A percentile compares a stretch with the other conserved stretches of the same genome.
phyloP scores from a whole-genome alignment of 805 yeast genomes.

The Barnettozyma wickerhamii region DNA sequence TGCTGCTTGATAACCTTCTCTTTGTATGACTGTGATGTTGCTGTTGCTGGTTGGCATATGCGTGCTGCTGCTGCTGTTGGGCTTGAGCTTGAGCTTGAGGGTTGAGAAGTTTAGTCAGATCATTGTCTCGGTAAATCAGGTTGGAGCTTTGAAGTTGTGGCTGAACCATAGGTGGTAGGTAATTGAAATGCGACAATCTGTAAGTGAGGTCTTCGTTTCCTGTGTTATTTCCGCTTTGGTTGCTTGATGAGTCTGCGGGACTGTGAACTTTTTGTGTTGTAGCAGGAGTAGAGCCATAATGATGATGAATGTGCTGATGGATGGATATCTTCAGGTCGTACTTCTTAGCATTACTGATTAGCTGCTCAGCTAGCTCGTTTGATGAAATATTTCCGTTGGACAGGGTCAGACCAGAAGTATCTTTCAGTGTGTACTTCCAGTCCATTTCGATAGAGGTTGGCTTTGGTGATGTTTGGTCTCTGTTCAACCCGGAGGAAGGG shows the following conservation, averaged over 20 bases:
- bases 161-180: slow-evolving; percentile 67
- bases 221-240: slow-evolving; percentile 15
- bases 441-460: slow-evolving; percentile 39
- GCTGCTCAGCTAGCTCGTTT: slow-evolving; percentile 49
- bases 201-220: slow-evolving; percentile 34
- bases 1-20: slow-evolving; percentile 18
- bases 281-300: slow-evolving; percentile 41
- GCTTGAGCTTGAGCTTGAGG: slow-evolving; percentile 18
- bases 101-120: slow-evolving; percentile 42
- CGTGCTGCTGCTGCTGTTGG: slow-evolving; percentile 8
- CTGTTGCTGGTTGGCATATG: slow-evolving; percentile 9
- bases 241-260: slow-evolving; percentile 24
- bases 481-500: background rate
- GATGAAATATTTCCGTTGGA: slow-evolving; percentile 48
- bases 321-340: slow-evolving; percentile 59
- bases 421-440: slow-evolving; percentile 57
- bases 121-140: slow-evolving; percentile 36
- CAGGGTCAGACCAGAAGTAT: slow-evolving; percentile 41
- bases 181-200: slow-evolving; percentile 68
- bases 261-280: slow-evolving; percentile 12
- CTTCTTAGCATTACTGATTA: slow-evolving; percentile 57
- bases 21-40: slow-evolving; percentile 9
- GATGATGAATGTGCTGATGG: slow-evolving; percentile 85
- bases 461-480: slow-evolving; percentile 15
- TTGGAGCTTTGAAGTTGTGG: slow-evolving; percentile 64